Evolutionary conservation across 1,139 yeast species (phyloP), one percentile per base, ranked within the genome.

Genomic region (Suhomyces bokatorum): DNA sequence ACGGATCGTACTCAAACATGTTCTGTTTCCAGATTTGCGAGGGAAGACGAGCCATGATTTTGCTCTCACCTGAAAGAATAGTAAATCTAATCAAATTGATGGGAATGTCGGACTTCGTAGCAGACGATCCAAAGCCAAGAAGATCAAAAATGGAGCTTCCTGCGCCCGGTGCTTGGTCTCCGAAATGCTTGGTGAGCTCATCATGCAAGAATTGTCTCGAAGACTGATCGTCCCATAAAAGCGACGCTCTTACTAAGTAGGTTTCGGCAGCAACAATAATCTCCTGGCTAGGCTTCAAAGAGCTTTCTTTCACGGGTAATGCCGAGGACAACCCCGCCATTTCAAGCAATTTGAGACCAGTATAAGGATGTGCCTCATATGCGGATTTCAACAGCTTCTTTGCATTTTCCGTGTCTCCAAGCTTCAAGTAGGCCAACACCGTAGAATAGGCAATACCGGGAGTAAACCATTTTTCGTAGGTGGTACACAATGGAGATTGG

Each of bases 361-460:
- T 70, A 58, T 73, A 79, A 2, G 95, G 87, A 60, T 85, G 84
- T 13, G 69, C 65, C 6, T 65, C 51, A 51, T 76, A 81, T 0
- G 95, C 93, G 10, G 51, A 55, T 30, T 58, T 54, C 45, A 88
- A 63, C 15, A 75, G 74, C 2, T 52, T 50, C 36, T 60, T 68
- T 0, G 95, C 93, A 10, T 63, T 62, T 1, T 63, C 69, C 10
- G 44, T 38, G 32, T 77, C 66, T 6, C 63, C 68, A 20, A 75
- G 60, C 14, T 70, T 51, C 39, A 79, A 67, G 50, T 79, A 68
- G 9, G 95, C 90, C 44, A 87, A 66, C 0, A 81, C 87, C 1
- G 75, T 63, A 1, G 95, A 85, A 56, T 81, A 83, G 1, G 85
- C 80, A 37, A 89, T 60, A 1, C 91, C 87, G 1, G 95, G 88